Evolutionary conservation across 164 flowering plant species (phyloP).

Genomic region (Vitis labrusca): DNA sequence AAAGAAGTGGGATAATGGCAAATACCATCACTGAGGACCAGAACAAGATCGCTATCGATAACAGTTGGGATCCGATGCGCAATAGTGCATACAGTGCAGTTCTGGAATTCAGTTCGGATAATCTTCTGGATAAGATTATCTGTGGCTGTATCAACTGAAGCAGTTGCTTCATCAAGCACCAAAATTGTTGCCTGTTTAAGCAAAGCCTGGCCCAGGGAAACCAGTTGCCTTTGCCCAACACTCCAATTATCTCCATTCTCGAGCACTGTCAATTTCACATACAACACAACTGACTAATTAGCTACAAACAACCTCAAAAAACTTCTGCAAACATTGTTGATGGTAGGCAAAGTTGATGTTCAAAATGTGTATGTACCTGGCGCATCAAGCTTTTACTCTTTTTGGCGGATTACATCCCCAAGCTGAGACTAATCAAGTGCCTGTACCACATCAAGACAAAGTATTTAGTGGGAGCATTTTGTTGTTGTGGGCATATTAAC

Average conservation of each 20-base stretch:
- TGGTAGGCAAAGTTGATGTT: too few relatives aligned
- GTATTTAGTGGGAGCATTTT: neutral
- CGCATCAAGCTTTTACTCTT: slow-evolving; percentile 77
- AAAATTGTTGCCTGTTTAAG: slow-evolving; percentile 87
- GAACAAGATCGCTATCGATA: slow-evolving; percentile 91
- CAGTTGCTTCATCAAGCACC: slow-evolving; percentile 98
- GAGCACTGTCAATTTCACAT: slow-evolving; percentile 53
- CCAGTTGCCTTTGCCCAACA: slow-evolving; percentile 96
- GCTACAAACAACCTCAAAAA: neutral
- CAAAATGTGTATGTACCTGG: slow-evolving; percentile 53
- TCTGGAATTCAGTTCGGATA: slow-evolving; percentile 77
- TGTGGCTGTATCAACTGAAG: slow-evolving; percentile 94
- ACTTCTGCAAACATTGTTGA: too few relatives aligned
- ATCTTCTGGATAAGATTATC: slow-evolving; percentile 95
- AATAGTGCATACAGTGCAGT: slow-evolving; percentile 94
- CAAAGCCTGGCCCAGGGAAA: slow-evolving; percentile 87
- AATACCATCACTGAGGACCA: slow-evolving; percentile 97
- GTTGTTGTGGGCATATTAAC: neutral
- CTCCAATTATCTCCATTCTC: slow-evolving; percentile 99
- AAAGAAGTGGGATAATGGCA: neutral
- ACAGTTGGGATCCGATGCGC: slow-evolving; percentile 99
- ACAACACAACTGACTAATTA: neutral
- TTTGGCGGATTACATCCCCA: slow-evolving; percentile 72
- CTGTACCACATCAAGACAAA: slow-evolving; percentile 40
- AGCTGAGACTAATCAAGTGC: slow-evolving; percentile 97